Base-by-base conservation (phyloP, 2,329 filamentous ascomycete genomes). In the Byssothecium circinans region DNA sequence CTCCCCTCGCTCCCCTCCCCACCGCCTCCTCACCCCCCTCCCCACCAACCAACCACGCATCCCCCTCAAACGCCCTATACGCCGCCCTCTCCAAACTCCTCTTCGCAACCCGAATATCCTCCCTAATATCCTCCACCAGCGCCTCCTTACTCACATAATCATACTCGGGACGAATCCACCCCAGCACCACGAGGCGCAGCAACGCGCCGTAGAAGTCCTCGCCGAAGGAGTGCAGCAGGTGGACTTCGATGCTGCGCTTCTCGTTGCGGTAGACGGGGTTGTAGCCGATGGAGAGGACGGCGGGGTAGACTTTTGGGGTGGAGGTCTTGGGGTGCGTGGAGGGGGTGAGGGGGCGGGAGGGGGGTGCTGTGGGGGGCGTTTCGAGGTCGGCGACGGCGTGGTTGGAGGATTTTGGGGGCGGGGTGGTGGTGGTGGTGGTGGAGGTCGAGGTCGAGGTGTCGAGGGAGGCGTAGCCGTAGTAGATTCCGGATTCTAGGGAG, bases 211-310 rank as follows among this genome's bases (percentile, higher is more conserved):
- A 97, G 69, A 99, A 99, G 68, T 97, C 91, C 32, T 78, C 75
- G 2, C 74, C 70, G 69, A 96, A 95, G 35, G 78, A 71, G 64
- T 89, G 85, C 71, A 99, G 81, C 45, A 99, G 82, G 74, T 96
- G 91, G 47, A 95, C 91, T 78, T 96, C 91, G 66, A 94, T 91
- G 53, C 83, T 89, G 53, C 89, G 85, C 38, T 89, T 84, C 4
- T 81, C 85, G 78, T 99, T 97, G 70, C 91, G 91, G 81, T 96
- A 99, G 75, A 91, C 97, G 0, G 94, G 94, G 73, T 97, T 99
- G 81, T 91, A 97, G 36, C 94, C 94, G 32, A 70, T 67, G 15
- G 49, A 56, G 1, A 70, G 58, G 1, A 70, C 67, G 8, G 67
- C 69, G 1, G 65, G 65, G 54, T 68, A 70, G 1, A 58, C 45